These are phyloP conservation scores for Exserohilum rostratum DNA, from an alignment of 2,329 filamentous ascomycete species.

Conservation along the genomic window DNA sequence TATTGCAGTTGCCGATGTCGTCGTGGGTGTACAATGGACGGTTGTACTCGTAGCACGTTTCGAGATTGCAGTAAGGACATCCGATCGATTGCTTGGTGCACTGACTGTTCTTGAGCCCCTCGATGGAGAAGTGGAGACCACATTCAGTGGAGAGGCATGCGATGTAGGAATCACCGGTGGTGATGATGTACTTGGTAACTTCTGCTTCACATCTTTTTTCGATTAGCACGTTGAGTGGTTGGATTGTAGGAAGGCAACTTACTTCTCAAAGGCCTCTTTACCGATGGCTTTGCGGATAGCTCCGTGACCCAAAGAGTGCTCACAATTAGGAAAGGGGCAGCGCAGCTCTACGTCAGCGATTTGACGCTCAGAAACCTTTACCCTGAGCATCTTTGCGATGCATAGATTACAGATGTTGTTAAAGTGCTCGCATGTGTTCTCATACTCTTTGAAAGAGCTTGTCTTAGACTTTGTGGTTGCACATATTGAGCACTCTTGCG, in stretches of 20 bases:
- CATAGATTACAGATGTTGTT: slow-evolving; percentile 25
- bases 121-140: slow-evolving; percentile 31
- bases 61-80: slow-evolving; percentile 34
- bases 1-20: slow-evolving; percentile 18
- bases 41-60: slow-evolving; percentile 28
- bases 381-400: slow-evolving; percentile 26
- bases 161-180: slow-evolving; percentile 17
- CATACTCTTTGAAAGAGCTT: slow-evolving; percentile 17
- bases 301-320: slow-evolving; percentile 10
- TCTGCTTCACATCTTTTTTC: slow-evolving; percentile 29
- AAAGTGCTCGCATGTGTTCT: slow-evolving; percentile 28
- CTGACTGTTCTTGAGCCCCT: not conserved
- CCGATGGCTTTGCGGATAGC: slow-evolving; percentile 15
- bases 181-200: slow-evolving; percentile 20
- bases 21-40: slow-evolving; percentile 25
- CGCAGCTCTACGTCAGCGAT: slow-evolving; percentile 20
- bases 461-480: too few relatives aligned
- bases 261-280: slow-evolving; percentile 21
- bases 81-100: slow-evolving; percentile 13
- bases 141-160: slow-evolving; percentile 29
- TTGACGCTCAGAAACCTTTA: slow-evolving; percentile 18
- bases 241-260: not conserved
- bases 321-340: slow-evolving; percentile 25
- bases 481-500: slow-evolving; percentile 32
- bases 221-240: slow-evolving; percentile 3